phyloP scores from a whole-genome alignment of 352 stramenopile genomes.

The Peronospora farinosa region DNA sequence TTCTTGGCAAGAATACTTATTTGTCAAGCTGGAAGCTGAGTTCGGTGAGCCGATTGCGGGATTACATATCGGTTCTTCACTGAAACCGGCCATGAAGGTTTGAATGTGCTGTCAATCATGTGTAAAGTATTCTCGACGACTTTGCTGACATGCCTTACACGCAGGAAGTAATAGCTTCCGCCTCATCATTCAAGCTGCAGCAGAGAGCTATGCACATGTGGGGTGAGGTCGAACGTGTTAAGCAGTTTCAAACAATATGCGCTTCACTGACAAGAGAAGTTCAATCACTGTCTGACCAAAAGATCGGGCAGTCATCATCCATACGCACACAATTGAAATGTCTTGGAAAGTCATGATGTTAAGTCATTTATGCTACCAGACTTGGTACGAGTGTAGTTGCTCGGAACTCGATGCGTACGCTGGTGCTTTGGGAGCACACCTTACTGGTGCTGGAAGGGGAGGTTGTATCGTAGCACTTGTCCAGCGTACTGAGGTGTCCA shows the following conservation, averaged over 20 bases:
- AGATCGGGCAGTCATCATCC: background rate
- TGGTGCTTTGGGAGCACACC: conserved; percentile 56
- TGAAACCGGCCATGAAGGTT: conserved; percentile 34
- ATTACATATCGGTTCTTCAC: conserved; percentile 31
- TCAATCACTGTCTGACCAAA: background rate
- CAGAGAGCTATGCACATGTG: conserved; percentile 67
- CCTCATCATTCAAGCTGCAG: conserved; percentile 37
- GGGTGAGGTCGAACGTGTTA: conserved; percentile 56
- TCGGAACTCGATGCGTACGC: conserved; percentile 47
- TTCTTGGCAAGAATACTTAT: conserved; percentile 25
- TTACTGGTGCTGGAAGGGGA: conserved; percentile 83
- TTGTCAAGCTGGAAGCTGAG: conserved; percentile 25
- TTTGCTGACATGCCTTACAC: background rate
- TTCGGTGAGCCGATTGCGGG: conserved; percentile 16
- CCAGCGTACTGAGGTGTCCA: conserved; percentile 22
- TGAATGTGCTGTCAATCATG: conserved; percentile 1
- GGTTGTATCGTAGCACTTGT: conserved; percentile 69
- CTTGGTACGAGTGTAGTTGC: conserved; percentile 75
- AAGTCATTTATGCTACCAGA: conserved; percentile 58
- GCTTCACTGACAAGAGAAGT: conserved; percentile 6
- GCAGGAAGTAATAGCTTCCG: conserved; percentile 32
- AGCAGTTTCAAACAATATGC: conserved; percentile 36
- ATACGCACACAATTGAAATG: conserved; percentile 7
- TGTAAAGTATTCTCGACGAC: background rate
- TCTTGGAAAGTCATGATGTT: conserved; percentile 65